phyloP scores from a whole-genome alignment of 148 eudicot genomes.

The Silene latifolia region DNA sequence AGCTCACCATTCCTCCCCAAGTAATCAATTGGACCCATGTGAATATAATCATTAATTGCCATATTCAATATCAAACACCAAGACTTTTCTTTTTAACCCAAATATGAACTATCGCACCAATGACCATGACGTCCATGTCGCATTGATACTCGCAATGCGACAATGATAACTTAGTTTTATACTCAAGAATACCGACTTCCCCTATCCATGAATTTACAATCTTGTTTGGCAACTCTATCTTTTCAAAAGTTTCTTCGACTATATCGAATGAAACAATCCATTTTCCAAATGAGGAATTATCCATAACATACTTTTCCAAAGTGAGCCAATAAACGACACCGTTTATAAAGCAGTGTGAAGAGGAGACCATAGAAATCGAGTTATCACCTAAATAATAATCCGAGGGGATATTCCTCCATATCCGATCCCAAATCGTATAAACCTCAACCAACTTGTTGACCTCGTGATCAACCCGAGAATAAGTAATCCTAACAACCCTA shows the following conservation, averaged over 20 bases:
- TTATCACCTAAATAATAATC: background rate
- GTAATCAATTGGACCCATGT: no score
- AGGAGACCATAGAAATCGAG: background rate
- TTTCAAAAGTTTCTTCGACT: background rate
- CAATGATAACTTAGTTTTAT: background rate
- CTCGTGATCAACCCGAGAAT: background rate
- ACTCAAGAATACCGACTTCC: background rate
- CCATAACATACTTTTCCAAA: no score
- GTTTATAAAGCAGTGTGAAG: background rate
- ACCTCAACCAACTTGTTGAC: background rate
- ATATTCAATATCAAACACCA: background rate
- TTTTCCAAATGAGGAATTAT: no score
- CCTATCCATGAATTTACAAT: background rate
- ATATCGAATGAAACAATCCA: background rate
- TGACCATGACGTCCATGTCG: no score
- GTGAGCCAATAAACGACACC: background rate
- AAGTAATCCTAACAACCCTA: background rate
- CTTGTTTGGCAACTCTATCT: background rate
- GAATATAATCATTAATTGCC: no score
- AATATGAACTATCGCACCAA: background rate
- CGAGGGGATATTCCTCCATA: background rate
- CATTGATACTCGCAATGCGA: background rate
- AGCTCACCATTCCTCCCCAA: no score
- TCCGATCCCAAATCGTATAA: background rate
- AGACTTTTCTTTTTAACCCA: background rate